Evolutionary conservation across 2,329 filamentous ascomycete species (phyloP).

Genomic region (Eutypa lata): DNA sequence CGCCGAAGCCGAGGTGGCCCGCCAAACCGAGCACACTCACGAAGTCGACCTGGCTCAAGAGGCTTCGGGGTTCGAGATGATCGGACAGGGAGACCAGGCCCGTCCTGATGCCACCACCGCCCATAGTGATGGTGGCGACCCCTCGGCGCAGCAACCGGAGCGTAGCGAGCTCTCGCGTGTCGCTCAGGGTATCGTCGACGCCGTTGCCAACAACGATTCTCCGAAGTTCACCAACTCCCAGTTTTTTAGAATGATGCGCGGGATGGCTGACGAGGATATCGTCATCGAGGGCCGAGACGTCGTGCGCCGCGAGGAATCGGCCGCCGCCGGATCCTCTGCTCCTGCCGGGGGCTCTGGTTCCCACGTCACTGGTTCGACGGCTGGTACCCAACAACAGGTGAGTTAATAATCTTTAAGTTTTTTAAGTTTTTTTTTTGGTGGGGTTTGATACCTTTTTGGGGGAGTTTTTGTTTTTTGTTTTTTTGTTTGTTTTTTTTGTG

Average conservation of each 20-base stretch:
- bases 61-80: too few species aligned
- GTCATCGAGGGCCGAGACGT: conserved; percentile 69
- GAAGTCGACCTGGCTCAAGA: too few species aligned
- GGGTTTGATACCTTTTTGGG: too few species aligned
- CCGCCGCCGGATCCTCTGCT: neutral
- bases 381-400: neutral
- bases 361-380: conserved; percentile 1
- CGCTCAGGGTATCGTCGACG: conserved; percentile 67
- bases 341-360: neutral
- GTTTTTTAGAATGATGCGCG: conserved; percentile 75
- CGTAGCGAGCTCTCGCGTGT: conserved; percentile 70
- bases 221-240: conserved; percentile 76
- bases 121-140: conserved; percentile 1
- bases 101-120: conserved; percentile 25
- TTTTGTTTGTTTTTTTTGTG: too few species aligned
- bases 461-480: too few species aligned
- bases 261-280: conserved; percentile 69
- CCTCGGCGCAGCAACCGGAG: conserved; percentile 38
- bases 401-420: neutral
- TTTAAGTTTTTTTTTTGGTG: too few species aligned
- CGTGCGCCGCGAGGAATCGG: conserved; percentile 35
- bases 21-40: too few species aligned
- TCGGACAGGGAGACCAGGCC: conserved; percentile 12
- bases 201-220: conserved; percentile 64
- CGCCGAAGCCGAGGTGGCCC: too few species aligned